Evolutionary conservation across 257 asterid species (phyloP), one percentile per base, ranked within the genome.

Genomic region (Lavandula angustifolia): DNA sequence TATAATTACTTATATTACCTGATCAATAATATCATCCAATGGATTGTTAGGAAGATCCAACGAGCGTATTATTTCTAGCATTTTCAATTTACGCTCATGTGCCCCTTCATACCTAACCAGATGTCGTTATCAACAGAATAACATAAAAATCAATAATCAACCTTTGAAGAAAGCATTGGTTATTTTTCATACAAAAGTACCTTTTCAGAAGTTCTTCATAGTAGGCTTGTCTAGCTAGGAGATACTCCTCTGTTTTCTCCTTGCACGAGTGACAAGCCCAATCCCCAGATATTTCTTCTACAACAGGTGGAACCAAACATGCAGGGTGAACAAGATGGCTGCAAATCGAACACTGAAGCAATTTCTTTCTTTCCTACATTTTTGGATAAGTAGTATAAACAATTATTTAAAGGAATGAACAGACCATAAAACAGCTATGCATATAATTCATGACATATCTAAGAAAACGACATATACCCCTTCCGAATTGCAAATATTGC

Each of bases 41-140:
- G 99, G 97, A 84, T 94, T 94, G 79, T 90, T 94, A 13, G 99
- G 99, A 81, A 94, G 97, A 79, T 94, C 94, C 84, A 94, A 75
- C 16, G 91, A 73, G 62, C 92, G 94, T 75, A 94, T 86, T 72
- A 87, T 84, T 42, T 90, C 95, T 54, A 94, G 75, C 70, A 87
- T 73, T 51, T 85, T 85, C 68, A 73, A 56, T 80, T 82, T 90
- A 53, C 95, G 95, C 54, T 78, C 91, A 74, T 73, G 57, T 73
- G 97, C 99, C 69, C 75, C 92, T 74, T 90, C 94, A 78, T 87
- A 90, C 80, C 99, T 94, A 69, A 62, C 72, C 65, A 78, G 43
- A 58, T 75, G 62, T 56, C 40, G 55, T 62, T 38, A 71, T 56
- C 10, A 65, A 59, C 27, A 22, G 27, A 22, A 22, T 22, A 22